Evolutionary conservation across 1,284 basidiomycete genomes (phyloP).

Genomic region (Ustilago crameri): DNA sequence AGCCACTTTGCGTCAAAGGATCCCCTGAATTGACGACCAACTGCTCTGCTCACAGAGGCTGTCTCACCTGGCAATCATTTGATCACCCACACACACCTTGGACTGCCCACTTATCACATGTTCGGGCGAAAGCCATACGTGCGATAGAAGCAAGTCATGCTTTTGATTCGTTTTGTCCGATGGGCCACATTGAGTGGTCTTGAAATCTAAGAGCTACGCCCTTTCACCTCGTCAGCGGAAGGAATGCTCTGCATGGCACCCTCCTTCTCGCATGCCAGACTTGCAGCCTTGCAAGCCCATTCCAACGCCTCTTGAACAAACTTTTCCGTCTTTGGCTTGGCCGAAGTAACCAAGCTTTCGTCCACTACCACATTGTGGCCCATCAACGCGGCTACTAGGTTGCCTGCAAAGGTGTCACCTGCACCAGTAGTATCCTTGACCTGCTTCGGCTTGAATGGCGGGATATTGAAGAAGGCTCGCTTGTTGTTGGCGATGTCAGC

Average conservation of each 20-base stretch:
- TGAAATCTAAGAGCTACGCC: background rate
- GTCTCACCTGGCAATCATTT: too few relatives aligned
- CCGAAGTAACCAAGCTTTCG: constrained; percentile 12
- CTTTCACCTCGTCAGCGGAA: constrained; percentile 45
- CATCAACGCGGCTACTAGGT: constrained; percentile 61
- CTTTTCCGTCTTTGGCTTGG: constrained; percentile 11
- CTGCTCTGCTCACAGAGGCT: too few relatives aligned
- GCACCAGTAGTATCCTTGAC: constrained; percentile 66
- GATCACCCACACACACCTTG: too few relatives aligned
- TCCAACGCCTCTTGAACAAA: constrained; percentile 38
- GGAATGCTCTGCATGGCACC: constrained; percentile 67
- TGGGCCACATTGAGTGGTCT: too few relatives aligned
- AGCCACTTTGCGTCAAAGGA: too few relatives aligned
- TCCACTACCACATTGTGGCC: constrained; percentile 27
- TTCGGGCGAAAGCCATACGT: too few relatives aligned
- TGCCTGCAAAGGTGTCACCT: constrained; percentile 66
- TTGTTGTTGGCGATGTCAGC: constrained; percentile 9
- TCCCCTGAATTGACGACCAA: too few relatives aligned
- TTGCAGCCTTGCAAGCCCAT: constrained; percentile 55
- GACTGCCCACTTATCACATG: too few relatives aligned
- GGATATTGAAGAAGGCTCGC: constrained; percentile 40
- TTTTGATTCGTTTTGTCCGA: too few relatives aligned
- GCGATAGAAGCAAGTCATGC: too few relatives aligned
- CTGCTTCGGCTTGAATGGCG: constrained; percentile 48
- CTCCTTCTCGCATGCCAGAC: constrained; percentile 61